Conservation (phyloP, 495 filamentous ascomycete genomes). For the Neohortaea acidophila region DNA sequence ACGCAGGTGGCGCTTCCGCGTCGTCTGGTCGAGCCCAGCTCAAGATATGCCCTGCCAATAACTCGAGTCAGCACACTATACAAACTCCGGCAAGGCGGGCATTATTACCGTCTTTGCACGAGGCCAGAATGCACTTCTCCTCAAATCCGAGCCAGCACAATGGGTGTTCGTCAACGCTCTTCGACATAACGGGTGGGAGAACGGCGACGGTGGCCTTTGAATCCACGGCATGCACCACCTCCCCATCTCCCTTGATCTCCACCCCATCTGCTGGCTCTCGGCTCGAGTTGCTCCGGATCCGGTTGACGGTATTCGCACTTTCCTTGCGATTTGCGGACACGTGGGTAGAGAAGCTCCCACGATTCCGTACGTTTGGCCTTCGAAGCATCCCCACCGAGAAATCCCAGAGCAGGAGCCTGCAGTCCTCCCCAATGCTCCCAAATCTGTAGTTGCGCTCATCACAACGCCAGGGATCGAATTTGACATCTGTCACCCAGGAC, state of each 20-base stretch:
- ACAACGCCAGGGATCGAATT: slow-evolving; percentile 92
- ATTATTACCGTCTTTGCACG: slow-evolving; percentile 72
- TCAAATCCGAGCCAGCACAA: slow-evolving; percentile 82
- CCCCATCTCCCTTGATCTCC: slow-evolving; percentile 21
- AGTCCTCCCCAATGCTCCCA: slow-evolving; percentile 89
- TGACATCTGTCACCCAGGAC: slow-evolving; percentile 85
- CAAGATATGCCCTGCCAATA: too few relatives aligned
- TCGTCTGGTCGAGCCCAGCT: too few relatives aligned
- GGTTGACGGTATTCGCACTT: slow-evolving; percentile 29
- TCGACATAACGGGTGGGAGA: slow-evolving; percentile 87
- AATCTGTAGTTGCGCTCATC: slow-evolving; percentile 90
- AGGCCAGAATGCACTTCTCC: slow-evolving; percentile 81
- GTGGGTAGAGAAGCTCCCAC: slow-evolving; percentile 39
- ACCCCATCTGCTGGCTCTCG: slow-evolving; percentile 30
- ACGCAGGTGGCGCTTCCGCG: too few relatives aligned
- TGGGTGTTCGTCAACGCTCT: slow-evolving; percentile 72
- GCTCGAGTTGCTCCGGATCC: slow-evolving; percentile 52
- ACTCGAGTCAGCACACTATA: too few relatives aligned
- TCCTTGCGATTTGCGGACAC: slow-evolving; percentile 8
- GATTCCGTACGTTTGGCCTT: slow-evolving; percentile 45
- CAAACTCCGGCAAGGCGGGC: too few relatives aligned
- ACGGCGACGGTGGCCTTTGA: slow-evolving; percentile 64
- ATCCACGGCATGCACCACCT: slow-evolving; percentile 63
- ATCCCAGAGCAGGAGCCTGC: slow-evolving; percentile 83
- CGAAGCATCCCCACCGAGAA: slow-evolving; percentile 94